Percentiles rank a stretch among this genome's conserved stretches.
Conservation (phyloP, 352 stramenopile species). For the Saprolegnia parasitica region DNA sequence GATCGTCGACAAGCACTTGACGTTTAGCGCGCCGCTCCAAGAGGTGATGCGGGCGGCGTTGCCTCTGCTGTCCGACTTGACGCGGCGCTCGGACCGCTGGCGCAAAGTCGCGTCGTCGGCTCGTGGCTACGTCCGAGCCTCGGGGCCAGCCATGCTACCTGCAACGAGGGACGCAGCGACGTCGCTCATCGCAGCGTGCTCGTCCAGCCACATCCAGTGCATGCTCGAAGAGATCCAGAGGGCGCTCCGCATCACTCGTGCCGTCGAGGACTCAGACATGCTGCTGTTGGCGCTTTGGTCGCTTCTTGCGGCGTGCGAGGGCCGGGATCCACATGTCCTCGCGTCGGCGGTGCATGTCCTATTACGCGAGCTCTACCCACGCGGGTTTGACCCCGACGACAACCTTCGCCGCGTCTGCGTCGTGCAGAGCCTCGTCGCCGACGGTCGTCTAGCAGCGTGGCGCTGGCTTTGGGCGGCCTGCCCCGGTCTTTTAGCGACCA, state of each 20-base stretch:
- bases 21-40: background rate
- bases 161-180: too few species aligned
- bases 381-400: background rate
- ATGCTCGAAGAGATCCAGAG: background rate
- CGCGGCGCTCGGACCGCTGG: too few species aligned
- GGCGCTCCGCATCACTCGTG: background rate
- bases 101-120: too few species aligned
- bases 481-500: too few species aligned
- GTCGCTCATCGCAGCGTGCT: too few species aligned
- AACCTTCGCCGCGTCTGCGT: conserved; percentile 1
- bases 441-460: too few species aligned
- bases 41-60: background rate
- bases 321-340: background rate
- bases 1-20: background rate
- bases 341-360: background rate
- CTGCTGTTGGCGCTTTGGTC: background rate
- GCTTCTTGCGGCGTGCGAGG: background rate
- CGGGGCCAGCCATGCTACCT: too few species aligned
- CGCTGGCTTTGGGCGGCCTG: too few species aligned
- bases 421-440: background rate
- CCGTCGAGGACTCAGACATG: background rate
- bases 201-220: conserved; percentile 3
- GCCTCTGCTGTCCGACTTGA: background rate
- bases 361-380: background rate
- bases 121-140: too few species aligned